Percentiles rank a stretch among this genome's conserved stretches.
Evolutionary conservation across 1,284 basidiomycete species (phyloP).

Genomic region (Apiotrichum mycotoxinovorans): DNA sequence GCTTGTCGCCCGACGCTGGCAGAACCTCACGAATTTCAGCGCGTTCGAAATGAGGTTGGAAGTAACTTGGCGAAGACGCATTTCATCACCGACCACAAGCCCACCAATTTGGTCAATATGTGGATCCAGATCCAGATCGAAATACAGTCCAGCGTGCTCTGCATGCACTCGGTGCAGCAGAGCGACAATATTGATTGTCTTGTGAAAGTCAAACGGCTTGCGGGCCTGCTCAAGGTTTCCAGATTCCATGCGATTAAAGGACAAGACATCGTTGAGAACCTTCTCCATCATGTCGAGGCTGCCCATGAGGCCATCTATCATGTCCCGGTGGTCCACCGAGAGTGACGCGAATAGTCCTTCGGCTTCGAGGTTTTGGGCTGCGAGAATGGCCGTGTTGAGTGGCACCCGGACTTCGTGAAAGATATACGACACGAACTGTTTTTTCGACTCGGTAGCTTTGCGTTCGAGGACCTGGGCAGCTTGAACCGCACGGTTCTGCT

Average conservation of each 20-base stretch:
- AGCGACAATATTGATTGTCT: conserved; percentile 75
- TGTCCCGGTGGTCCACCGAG: conserved; percentile 40
- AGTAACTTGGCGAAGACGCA: conserved; percentile 72
- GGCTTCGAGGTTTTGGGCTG: conserved; percentile 84
- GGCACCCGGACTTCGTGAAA: conserved; percentile 74
- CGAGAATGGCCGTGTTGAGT: conserved; percentile 80
- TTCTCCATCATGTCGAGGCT: conserved; percentile 71
- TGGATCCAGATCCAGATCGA: conserved; percentile 67
- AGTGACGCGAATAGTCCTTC: conserved; percentile 47
- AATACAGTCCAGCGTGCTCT: conserved; percentile 64
- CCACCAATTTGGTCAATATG: conserved; percentile 64
- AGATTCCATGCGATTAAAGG: conserved; percentile 52
- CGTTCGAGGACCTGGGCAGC: conserved; percentile 80
- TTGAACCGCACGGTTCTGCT: conserved; percentile 68
- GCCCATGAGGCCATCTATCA: conserved; percentile 60
- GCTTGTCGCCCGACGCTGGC: not conserved
- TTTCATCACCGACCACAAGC: conserved; percentile 55
- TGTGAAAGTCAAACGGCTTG: conserved; percentile 77
- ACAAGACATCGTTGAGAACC: conserved; percentile 72
- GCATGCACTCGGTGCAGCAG: conserved; percentile 72
- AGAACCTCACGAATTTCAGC: conserved; percentile 59
- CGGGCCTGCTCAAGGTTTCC: conserved; percentile 43
- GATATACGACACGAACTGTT: conserved; percentile 72
- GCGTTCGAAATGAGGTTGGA: conserved; percentile 52
- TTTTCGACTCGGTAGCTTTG: conserved; percentile 69